These are phyloP conservation scores for Pholiota molesta DNA, from an alignment of 768 basidiomycete species.

Conservation along the genomic window DNA sequence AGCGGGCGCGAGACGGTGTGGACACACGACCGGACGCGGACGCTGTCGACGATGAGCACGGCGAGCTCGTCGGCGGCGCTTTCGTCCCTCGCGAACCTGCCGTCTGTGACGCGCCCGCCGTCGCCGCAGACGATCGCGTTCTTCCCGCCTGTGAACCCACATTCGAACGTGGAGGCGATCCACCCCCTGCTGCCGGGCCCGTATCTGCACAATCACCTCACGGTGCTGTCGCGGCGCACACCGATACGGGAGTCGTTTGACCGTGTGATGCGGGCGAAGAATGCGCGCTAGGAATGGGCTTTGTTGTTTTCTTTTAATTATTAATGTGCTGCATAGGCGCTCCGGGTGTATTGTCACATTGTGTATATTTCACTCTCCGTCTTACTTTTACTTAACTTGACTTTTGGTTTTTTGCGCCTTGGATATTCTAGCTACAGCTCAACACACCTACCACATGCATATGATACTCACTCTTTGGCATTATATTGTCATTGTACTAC, in stretches of 20 bases:
- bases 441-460: background rate
- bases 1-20: slow-evolving; percentile 21
- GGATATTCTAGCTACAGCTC: background rate
- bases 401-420: background rate
- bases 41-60: slow-evolving; percentile 13
- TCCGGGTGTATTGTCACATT: background rate
- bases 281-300: slow-evolving; percentile 5
- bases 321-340: background rate
- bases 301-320: background rate
- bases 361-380: background rate
- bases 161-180: slow-evolving; percentile 56
- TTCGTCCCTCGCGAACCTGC: slow-evolving; percentile 58
- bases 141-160: slow-evolving; percentile 66
- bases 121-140: slow-evolving; percentile 55
- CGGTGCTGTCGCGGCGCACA: slow-evolving; percentile 62
- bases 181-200: slow-evolving; percentile 76
- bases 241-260: slow-evolving; percentile 75
- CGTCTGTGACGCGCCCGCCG: slow-evolving; percentile 46
- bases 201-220: slow-evolving; percentile 72
- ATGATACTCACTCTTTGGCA: slow-evolving; percentile 19
- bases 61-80: slow-evolving; percentile 53
- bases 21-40: slow-evolving; percentile 27
- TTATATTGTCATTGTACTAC: slow-evolving; percentile 7
- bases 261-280: slow-evolving; percentile 62
- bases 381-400: slow-evolving; percentile 1